phyloP scores from a whole-genome alignment of 768 basidiomycete species.

The Boletus patriciae region DNA sequence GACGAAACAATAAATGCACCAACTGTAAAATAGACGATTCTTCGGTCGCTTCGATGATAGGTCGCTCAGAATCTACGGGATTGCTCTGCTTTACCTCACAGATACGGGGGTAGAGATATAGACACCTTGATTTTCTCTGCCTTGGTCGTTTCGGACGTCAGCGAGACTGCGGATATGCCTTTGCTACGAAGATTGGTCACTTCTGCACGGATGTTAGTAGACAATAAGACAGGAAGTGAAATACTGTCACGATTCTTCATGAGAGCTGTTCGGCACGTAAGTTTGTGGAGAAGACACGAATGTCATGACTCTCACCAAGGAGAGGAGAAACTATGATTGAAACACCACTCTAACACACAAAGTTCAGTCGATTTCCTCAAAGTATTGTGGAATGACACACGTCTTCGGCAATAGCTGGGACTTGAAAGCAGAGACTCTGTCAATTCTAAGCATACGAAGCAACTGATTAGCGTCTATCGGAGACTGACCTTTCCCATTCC shows the following conservation, averaged over 20 bases:
- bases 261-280: constrained; percentile 49
- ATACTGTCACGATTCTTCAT: constrained; percentile 73
- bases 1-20: constrained; percentile 19
- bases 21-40: constrained; percentile 72
- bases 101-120: constrained; percentile 19
- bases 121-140: constrained; percentile 56
- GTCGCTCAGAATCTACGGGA: constrained; percentile 57
- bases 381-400: constrained; percentile 33
- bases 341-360: constrained; percentile 52
- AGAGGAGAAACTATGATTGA: constrained; percentile 79
- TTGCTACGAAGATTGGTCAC: constrained; percentile 57
- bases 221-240: not conserved
- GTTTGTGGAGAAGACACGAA: not conserved
- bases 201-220: constrained; percentile 44
- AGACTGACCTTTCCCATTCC: constrained; percentile 80
- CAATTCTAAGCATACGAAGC: not conserved
- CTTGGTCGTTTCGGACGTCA: constrained; percentile 63
- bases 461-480: not conserved
- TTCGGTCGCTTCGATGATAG: constrained; percentile 56
- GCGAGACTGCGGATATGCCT: constrained; percentile 55
- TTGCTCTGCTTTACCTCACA: not conserved
- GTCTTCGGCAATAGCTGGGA: constrained; percentile 69
- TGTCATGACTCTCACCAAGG: constrained; percentile 47
- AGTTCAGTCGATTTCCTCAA: not conserved
- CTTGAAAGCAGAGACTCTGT: constrained; percentile 83